These are phyloP conservation scores for Neospermospora avenae DNA, from an alignment of 2,329 filamentous ascomycete genomes.

Conservation along the genomic window DNA sequence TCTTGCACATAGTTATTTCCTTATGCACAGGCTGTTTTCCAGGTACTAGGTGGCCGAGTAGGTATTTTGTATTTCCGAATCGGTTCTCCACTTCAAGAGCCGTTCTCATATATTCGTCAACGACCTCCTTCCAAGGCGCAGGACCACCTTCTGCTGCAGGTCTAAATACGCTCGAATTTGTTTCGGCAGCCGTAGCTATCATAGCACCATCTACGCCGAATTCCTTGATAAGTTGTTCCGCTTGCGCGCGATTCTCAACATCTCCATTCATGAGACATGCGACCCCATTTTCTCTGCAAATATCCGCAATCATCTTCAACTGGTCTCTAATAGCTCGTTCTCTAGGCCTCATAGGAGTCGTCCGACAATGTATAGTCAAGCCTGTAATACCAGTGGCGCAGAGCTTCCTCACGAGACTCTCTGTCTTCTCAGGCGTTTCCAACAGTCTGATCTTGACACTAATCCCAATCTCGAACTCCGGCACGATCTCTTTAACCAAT, in stretches of 20 bases:
- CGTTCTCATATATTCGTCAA: constrained; percentile 68
- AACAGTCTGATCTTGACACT: constrained; percentile 95
- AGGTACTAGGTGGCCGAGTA: constrained; percentile 80
- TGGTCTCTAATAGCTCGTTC: constrained; percentile 85
- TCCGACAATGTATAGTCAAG: constrained; percentile 92
- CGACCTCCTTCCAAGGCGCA: constrained; percentile 73
- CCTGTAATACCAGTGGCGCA: constrained; percentile 87
- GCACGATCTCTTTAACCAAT: constrained; percentile 73
- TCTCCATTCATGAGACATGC: constrained; percentile 97
- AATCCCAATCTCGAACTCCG: constrained; percentile 82
- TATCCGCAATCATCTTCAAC: constrained; percentile 74
- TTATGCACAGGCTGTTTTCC: constrained; percentile 67
- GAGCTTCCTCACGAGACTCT: constrained; percentile 71
- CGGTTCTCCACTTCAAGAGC: constrained; percentile 79
- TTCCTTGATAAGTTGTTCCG: constrained; percentile 66
- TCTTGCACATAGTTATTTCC: constrained; percentile 61
- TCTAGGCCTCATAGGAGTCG: constrained; percentile 89
- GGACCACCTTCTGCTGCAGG: constrained; percentile 64
- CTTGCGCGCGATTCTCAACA: constrained; percentile 72
- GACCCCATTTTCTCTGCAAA: constrained; percentile 82
- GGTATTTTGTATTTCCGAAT: constrained; percentile 90
- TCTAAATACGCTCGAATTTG: constrained; percentile 86
- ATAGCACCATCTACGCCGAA: constrained; percentile 92
- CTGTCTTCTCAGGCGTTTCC: constrained; percentile 71
- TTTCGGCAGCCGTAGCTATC: constrained; percentile 92